A percentile compares a stretch with the other conserved stretches of the same genome.
phyloP scores from a whole-genome alignment of 179 eudicot species.

The Spergularia azorica region DNA sequence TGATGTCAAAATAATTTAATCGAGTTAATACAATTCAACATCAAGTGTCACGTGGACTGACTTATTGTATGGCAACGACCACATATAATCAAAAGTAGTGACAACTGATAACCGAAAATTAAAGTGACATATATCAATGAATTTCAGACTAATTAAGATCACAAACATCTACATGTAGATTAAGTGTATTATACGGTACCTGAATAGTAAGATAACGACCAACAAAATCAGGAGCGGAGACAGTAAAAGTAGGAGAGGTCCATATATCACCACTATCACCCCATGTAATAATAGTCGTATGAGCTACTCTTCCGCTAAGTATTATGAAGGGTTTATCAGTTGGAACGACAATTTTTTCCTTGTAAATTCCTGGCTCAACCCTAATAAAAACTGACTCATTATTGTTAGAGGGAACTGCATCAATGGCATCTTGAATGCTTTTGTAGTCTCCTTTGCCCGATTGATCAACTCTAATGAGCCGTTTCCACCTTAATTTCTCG shows the following conservation, averaged over 20 bases:
- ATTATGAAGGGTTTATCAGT: constrained; percentile 61
- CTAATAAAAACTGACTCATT: constrained; percentile 42
- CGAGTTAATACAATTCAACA: too few species aligned
- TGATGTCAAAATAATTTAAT: background rate
- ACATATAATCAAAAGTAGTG: too few species aligned
- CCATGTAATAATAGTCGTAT: constrained; percentile 54
- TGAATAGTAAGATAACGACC: constrained; percentile 70
- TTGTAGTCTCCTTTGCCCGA: constrained; percentile 53
- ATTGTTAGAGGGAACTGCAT: constrained; percentile 60
- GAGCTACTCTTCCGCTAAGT: constrained; percentile 53
- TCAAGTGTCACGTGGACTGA: too few species aligned
- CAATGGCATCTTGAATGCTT: constrained; percentile 70
- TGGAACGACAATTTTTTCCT: constrained; percentile 63
- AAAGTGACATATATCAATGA: too few species aligned
- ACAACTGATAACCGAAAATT: too few species aligned
- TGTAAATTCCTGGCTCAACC: constrained; percentile 79
- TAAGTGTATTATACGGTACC: constrained; percentile 32
- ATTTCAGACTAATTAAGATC: too few species aligned
- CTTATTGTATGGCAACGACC: too few species aligned
- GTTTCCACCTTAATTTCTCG: constrained; percentile 17
- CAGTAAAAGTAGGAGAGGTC: constrained; percentile 54
- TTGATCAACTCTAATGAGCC: constrained; percentile 40
- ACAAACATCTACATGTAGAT: too few species aligned
- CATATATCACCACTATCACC: constrained; percentile 55
- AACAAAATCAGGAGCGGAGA: constrained; percentile 58